These are phyloP conservation scores for Fusarium humuli DNA, from an alignment of 2,329 filamentous ascomycete species.

Conservation along the genomic window DNA sequence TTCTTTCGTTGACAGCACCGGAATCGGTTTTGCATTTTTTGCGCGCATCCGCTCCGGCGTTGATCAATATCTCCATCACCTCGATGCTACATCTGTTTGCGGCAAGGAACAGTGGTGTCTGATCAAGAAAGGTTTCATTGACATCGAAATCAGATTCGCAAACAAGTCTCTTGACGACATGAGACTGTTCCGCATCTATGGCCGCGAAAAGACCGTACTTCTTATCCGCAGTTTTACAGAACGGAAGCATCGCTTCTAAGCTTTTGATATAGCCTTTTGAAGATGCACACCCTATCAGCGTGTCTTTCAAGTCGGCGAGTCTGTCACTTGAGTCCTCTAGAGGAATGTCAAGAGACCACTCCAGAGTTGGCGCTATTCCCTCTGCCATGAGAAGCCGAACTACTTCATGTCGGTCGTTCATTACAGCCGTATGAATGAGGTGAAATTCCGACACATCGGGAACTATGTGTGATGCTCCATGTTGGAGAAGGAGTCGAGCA, in stretches of 20 bases:
- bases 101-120: constrained; percentile 43
- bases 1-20: not conserved
- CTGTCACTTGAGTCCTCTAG: not conserved
- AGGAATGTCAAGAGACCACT: not conserved
- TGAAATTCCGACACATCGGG: constrained; percentile 22
- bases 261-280: constrained; percentile 43
- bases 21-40: constrained; percentile 12
- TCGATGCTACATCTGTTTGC: constrained; percentile 9
- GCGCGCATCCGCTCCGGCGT: constrained; percentile 49
- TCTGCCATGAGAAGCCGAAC: constrained; percentile 14
- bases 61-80: constrained; percentile 43
- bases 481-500: constrained; percentile 35
- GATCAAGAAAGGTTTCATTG: constrained; percentile 40
- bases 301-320: not conserved
- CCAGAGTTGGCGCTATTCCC: constrained; percentile 51
- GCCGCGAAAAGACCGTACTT: constrained; percentile 48
- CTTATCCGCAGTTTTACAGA: constrained; percentile 40
- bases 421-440: constrained; percentile 53
- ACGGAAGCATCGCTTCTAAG: constrained; percentile 46
- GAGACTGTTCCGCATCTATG: constrained; percentile 18
- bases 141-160: constrained; percentile 49
- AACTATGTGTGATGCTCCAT: constrained; percentile 45
- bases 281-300: constrained; percentile 44
- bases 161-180: constrained; percentile 47
- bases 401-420: constrained; percentile 4